Conservation (phyloP, 1,139 yeast species). For the Yamadazyma sp. region DNA sequence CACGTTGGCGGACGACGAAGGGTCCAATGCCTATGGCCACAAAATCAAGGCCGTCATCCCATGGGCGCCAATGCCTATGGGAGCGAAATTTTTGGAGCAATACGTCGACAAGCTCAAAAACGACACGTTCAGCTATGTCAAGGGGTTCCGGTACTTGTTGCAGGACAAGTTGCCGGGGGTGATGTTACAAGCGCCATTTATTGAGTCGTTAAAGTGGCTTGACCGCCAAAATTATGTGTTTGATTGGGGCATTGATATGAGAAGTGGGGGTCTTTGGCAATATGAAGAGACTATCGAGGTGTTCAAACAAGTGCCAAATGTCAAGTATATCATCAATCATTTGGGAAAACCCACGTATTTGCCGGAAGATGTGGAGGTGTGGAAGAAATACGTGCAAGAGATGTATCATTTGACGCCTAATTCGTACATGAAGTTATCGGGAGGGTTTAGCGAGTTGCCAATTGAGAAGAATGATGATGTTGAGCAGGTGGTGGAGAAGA, state of each 20-base stretch:
- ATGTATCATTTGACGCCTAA: slow-evolving; percentile 20
- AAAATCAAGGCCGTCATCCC: slow-evolving; percentile 17
- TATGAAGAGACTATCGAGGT: slow-evolving; percentile 27
- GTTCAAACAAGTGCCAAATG: slow-evolving; percentile 20
- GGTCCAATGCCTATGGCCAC: slow-evolving; percentile 11
- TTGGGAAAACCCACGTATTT: slow-evolving; percentile 36
- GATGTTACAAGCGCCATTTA: slow-evolving; percentile 24
- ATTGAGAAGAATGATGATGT: slow-evolving; percentile 11
- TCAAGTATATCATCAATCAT: slow-evolving; percentile 37
- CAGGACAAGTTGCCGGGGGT: slow-evolving; percentile 39
- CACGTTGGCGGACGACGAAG: slow-evolving; percentile 11
- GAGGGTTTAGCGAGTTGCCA: slow-evolving; percentile 40
- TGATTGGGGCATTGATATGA: slow-evolving; percentile 42
- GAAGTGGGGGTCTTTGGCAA: slow-evolving; percentile 38
- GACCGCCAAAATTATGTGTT: slow-evolving; percentile 25
- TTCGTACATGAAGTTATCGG: slow-evolving; percentile 39
- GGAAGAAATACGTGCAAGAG: slow-evolving; percentile 21
- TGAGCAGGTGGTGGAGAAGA: slow-evolving; percentile 15
- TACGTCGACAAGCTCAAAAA: slow-evolving; percentile 12
- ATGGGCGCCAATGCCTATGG: slow-evolving; percentile 19
- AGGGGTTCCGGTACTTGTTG: slow-evolving; percentile 40
- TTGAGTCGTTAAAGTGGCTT: slow-evolving; percentile 30
- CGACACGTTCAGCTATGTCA: slow-evolving; percentile 12
- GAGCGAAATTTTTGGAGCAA: slow-evolving; percentile 10
- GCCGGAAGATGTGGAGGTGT: slow-evolving; percentile 14